Conservation (phyloP, 1,284 basidiomycete species). For the Schizophyllum amplum region DNA sequence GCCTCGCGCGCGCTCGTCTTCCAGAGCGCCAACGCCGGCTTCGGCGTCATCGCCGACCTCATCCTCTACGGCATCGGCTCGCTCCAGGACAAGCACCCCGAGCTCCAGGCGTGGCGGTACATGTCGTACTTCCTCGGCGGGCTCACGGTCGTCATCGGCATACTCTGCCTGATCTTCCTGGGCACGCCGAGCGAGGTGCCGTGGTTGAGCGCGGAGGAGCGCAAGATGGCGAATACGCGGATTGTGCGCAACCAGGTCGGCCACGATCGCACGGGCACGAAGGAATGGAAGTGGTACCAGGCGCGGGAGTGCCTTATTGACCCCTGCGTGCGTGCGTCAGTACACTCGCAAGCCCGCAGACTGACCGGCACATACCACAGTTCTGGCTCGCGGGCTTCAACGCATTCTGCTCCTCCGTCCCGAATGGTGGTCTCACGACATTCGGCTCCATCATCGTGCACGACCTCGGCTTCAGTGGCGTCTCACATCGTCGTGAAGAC, state of each 20-base stretch:
- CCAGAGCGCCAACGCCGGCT: constrained; percentile 10
- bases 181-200: constrained; percentile 14
- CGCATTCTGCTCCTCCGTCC: constrained; percentile 11
- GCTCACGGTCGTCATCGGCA: constrained; percentile 10
- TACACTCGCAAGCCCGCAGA: too few relatives aligned
- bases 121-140: constrained; percentile 15
- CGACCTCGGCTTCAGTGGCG: constrained; percentile 12
- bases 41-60: constrained; percentile 4
- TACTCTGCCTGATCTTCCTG: constrained; percentile 11
- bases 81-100: not conserved
- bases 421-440: constrained; percentile 13
- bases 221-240: constrained; percentile 11
- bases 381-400: constrained; percentile 6
- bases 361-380: constrained; percentile 1
- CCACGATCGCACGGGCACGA: constrained; percentile 12
- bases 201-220: constrained; percentile 12
- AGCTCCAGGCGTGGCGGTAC: constrained; percentile 9
- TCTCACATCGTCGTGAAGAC: not conserved
- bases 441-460: constrained; percentile 13
- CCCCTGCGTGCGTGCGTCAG: constrained; percentile 9
- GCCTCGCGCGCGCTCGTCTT: constrained; percentile 12
- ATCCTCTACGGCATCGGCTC: not conserved
- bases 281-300: constrained; percentile 14
- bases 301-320: constrained; percentile 11
- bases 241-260: constrained; percentile 10